Evolutionary conservation across 768 basidiomycete species (phyloP), one percentile per base, ranked within the genome.

Genomic region (Chiua virens): DNA sequence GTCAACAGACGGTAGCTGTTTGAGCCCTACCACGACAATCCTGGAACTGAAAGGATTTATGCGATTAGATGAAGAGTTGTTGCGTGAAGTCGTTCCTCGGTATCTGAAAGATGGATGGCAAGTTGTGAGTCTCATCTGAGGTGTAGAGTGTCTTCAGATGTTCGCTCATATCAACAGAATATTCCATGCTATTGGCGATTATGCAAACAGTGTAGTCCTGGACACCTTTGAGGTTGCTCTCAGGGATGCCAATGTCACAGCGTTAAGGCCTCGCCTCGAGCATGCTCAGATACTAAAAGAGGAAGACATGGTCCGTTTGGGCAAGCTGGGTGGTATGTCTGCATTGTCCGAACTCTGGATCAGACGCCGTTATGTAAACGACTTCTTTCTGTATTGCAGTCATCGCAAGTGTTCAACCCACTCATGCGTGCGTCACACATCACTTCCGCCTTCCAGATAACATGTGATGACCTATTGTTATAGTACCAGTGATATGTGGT

Each of bases 361-460:
- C 38, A 35, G 15, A 35, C 42, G 18, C 10, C 14, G 41, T 40
- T 5, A n/a, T n/a, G n/a, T n/a, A n/a, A 36, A 21, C 17, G 27
- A 17, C 17, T 30, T 11, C 1, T 21, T 28, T 37, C 9, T 41
- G 13, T 7, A 15, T 52, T 49, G 14, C 58, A 93, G 90, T 95
- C 34, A 94, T 96, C 60, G 91, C 87, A 17, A 93, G 89, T 61
- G 77, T 94, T 11, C 93, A 96, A 66, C 92, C 93, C 14, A 92
- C 89, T 5, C 92, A 95, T 73, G 90, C 80, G 81, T 92, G 63
- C 63, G 87, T 79, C 27, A 41, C 5, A 32, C 42, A 18, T 36
- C 27, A 39, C 34, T 8, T 22, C 10, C 23, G 2, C 32, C 17
- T 42, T 52, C 37, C 25, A 20, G 30, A 20, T 39, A 52, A 50